A percentile compares a stretch with the other conserved stretches of the same genome.
phyloP scores from a whole-genome alignment of 2,329 filamentous ascomycete genomes.

The Beauveria brongniartii region DNA sequence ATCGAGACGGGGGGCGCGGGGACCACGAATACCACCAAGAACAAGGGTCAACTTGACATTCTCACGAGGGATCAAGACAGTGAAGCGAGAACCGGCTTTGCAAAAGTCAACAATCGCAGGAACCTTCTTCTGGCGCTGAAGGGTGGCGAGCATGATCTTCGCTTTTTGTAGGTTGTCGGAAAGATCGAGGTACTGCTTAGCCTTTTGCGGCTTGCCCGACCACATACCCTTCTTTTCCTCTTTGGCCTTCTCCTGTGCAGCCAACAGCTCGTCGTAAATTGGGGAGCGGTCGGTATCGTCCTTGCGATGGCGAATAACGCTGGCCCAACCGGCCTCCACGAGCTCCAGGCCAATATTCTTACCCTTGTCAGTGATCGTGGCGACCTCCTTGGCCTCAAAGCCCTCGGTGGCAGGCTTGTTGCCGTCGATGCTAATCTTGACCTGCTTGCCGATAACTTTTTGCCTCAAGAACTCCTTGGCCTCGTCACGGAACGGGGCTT shows the following conservation, averaged over 20 bases:
- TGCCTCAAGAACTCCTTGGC: slow-evolving; percentile 95
- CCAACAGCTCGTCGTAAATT: slow-evolving; percentile 84
- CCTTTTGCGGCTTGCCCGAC: slow-evolving; percentile 79
- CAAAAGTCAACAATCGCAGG: slow-evolving; percentile 94
- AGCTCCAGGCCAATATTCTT: slow-evolving; percentile 80
- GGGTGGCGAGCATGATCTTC: slow-evolving; percentile 80
- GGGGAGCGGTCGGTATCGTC: slow-evolving; percentile 90
- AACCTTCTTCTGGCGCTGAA: slow-evolving; percentile 86
- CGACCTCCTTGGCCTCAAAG: slow-evolving; percentile 91
- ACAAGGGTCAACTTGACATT: slow-evolving; percentile 93
- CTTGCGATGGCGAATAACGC: slow-evolving; percentile 88
- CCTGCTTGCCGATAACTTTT: slow-evolving; percentile 90
- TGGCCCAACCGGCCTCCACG: slow-evolving; percentile 88
- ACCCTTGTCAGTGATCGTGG: slow-evolving; percentile 72
- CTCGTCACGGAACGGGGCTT: slow-evolving; percentile 82
- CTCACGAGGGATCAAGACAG: slow-evolving; percentile 82
- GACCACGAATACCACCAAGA: slow-evolving; percentile 84
- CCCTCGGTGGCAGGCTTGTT: slow-evolving; percentile 83
- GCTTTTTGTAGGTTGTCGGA: slow-evolving; percentile 92
- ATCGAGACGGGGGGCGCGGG: slow-evolving; percentile 70
- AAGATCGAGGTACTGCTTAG: slow-evolving; percentile 77
- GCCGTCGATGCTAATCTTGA: slow-evolving; percentile 81
- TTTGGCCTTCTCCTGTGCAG: slow-evolving; percentile 75
- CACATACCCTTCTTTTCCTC: slow-evolving; percentile 90
- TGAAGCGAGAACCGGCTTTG: slow-evolving; percentile 94